These are phyloP conservation scores for Tubosaeta sp. DNA, from an alignment of 768 basidiomycete species.

Conservation along the genomic window DNA sequence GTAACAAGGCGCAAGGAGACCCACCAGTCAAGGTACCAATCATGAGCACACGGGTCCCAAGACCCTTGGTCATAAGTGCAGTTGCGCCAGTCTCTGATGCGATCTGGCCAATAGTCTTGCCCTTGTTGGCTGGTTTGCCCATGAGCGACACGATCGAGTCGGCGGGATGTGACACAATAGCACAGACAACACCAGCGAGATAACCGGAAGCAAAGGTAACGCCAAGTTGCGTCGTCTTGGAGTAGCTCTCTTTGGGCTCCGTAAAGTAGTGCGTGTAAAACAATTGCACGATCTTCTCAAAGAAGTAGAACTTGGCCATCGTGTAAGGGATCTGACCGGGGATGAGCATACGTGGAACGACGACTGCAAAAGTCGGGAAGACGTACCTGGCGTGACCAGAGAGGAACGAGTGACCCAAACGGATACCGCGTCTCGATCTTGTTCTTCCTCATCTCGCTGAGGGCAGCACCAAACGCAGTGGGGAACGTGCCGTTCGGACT, in stretches of 20 bases:
- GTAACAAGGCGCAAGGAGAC: constrained; percentile 1
- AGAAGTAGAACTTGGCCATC: constrained; percentile 99
- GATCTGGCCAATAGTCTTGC: constrained; percentile 70
- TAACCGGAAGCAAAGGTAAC: constrained; percentile 90
- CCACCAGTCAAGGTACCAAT: constrained; percentile 56
- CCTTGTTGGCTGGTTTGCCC: constrained; percentile 84
- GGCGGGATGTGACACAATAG: constrained; percentile 94
- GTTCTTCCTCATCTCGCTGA: constrained; percentile 63
- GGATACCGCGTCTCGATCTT: constrained; percentile 75
- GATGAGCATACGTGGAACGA: not conserved
- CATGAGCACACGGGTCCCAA: constrained; percentile 84
- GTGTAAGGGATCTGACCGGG: constrained; percentile 63
- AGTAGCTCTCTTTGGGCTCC: constrained; percentile 70
- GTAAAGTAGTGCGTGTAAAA: constrained; percentile 90
- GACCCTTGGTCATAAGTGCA: constrained; percentile 75
- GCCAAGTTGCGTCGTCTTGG: constrained; percentile 81
- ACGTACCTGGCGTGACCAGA: constrained; percentile 67
- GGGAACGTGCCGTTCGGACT: constrained; percentile 74
- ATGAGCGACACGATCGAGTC: constrained; percentile 91
- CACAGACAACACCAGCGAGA: constrained; percentile 93
- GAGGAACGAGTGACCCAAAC: constrained; percentile 79
- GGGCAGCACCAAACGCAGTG: constrained; percentile 63
- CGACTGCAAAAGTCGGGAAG: not conserved
- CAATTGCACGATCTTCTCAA: constrained; percentile 79
- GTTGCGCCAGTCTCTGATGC: constrained; percentile 64